A percentile compares a stretch with the other conserved stretches of the same genome.
Conservation (phyloP, 2,329 filamentous ascomycete genomes). For the Esteya vermicola region DNA sequence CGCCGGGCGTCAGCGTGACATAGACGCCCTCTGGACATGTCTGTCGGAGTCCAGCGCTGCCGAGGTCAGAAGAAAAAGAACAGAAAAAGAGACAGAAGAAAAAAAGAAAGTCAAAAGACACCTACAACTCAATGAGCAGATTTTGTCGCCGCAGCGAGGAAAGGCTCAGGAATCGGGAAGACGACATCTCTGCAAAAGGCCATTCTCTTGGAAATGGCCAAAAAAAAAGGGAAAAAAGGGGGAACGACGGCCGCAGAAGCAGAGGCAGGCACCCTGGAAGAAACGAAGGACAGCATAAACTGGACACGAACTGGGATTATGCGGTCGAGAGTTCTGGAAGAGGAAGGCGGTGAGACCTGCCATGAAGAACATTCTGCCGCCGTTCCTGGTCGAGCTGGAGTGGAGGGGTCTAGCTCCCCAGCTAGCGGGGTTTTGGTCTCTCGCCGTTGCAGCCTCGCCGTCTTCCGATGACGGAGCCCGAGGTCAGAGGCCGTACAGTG, state of each 20-base stretch:
- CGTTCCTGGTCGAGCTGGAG: not conserved
- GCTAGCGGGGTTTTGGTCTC: not conserved
- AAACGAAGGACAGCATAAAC: not conserved
- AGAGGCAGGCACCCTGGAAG: not conserved
- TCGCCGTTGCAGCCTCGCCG: not conserved
- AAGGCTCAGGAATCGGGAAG: conserved; percentile 28
- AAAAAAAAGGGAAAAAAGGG: not conserved
- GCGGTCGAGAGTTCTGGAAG: not conserved
- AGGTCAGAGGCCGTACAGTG: too few relatives aligned
- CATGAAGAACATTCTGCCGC: not conserved
- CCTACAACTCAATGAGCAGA: conserved; percentile 70
- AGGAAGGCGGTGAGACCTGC: conserved; percentile 1
- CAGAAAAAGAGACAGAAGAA: not conserved
- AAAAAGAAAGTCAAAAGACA: not conserved
- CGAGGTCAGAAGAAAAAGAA: conserved; percentile 4
- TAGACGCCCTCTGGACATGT: conserved; percentile 78
- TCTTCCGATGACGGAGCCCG: not conserved
- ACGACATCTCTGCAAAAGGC: conserved; percentile 9
- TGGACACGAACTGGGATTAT: not conserved
- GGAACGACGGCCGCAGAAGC: not conserved
- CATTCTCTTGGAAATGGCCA: not conserved
- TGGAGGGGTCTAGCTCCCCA: not conserved
- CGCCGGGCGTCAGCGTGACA: conserved; percentile 67
- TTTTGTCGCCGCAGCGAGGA: conserved; percentile 57
- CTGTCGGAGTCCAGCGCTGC: conserved; percentile 65